Conservation (phyloP, 176 grass and related monocot species). For the Calamus simplicifolius region DNA sequence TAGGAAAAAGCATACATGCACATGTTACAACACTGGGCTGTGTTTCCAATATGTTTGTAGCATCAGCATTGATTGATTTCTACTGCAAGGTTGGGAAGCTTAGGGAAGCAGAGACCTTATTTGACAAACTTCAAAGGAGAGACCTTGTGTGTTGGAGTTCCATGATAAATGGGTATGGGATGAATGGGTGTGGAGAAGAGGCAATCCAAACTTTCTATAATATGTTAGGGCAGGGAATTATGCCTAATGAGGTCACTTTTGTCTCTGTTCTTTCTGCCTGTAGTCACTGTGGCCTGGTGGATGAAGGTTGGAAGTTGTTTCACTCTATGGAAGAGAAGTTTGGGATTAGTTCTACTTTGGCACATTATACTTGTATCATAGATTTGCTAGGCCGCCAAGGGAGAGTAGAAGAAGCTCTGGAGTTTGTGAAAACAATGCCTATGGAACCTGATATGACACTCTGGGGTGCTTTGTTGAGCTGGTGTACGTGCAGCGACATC, state of each 20-base stretch:
- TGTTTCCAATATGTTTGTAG: background rate
- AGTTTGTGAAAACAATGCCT: conserved; percentile 1
- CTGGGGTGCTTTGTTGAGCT: conserved; percentile 7
- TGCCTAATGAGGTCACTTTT: conserved; percentile 6
- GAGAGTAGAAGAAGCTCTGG: conserved; percentile 1
- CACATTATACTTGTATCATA: conserved; percentile 4
- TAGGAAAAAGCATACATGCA: conserved; percentile 6
- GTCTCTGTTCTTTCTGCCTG: conserved; percentile 1
- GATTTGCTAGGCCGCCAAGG: conserved; percentile 9
- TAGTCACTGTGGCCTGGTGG: background rate
- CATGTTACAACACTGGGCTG: background rate
- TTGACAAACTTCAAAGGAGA: background rate
- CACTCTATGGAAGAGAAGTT: conserved; percentile 8
- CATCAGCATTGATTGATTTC: conserved; percentile 12
- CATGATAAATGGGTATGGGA: conserved; percentile 5
- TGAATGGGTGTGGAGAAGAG: conserved; percentile 7
- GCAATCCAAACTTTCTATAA: background rate
- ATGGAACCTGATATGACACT: background rate
- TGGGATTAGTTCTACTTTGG: background rate
- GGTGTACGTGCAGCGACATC: background rate
- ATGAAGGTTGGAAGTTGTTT: conserved; percentile 9
- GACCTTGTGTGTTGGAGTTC: conserved; percentile 8
- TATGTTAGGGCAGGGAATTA: background rate
- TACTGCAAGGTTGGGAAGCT: conserved; percentile 5
- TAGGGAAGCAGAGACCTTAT: background rate